Evolutionary conservation across 179 eudicot species (phyloP), one percentile per base, ranked within the genome.

Genomic region (Beta macrorhiza): DNA sequence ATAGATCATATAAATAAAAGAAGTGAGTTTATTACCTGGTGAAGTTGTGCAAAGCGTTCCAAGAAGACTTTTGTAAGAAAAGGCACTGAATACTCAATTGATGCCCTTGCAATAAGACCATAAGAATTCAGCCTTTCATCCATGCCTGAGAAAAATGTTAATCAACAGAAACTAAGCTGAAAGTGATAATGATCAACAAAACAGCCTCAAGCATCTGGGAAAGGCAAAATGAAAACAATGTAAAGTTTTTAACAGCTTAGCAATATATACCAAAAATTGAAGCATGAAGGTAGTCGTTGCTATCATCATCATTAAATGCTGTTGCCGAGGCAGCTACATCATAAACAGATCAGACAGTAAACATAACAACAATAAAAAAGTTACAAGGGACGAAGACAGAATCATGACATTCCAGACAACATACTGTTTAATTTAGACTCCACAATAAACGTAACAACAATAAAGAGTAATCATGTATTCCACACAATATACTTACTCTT

Each of bases 41-140:
- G 89, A 84, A 97, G 97, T 85, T 86, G 84, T 14, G 91, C 85
- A 83, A 94, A 81, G 62, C 90, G 93, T 80, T 97, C 98, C 44
- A 89, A 77, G 80, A 97, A 89, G 70, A 87, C 86, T 81, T 90
- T 82, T 64, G 92, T 88, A 78, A 97, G 93, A 56, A 97, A 86
- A 72, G 98, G 97, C 83, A 91, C 76, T 75, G 97, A 83, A 51
- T 82, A 78, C 80, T 89, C 93, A 81, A 89, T 84, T 76, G 98
- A 90, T 75, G 97, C 94, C 82, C 98, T 89, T 55, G 95, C 99
- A 79, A 97, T 92, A 75, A 93, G 95, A 78, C 91, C 99, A 85
- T 97, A 97, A 32, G 95, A 94, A 83, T 92, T 92, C 82, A 97
- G 85, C 87, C 99, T 94, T 89, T 97, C 99, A 88, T 97, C 99